Base-by-base conservation (phyloP, 306 rosid species). In the Bauhinia variegata region DNA sequence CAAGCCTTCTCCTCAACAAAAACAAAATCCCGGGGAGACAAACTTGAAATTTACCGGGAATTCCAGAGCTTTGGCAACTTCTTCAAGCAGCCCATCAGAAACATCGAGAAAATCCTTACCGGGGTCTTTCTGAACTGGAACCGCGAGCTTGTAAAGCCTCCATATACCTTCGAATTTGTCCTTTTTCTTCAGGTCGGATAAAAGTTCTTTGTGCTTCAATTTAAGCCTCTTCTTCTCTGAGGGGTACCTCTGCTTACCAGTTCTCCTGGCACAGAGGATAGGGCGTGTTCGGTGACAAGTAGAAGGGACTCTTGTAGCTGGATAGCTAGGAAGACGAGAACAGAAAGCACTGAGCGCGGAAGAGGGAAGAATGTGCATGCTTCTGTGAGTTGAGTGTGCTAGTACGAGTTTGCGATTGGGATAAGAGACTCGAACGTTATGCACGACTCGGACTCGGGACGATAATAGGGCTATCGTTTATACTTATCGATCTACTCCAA, bases 191-290 rank as follows among this genome's bases (percentile, higher is more conserved):
- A 86, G 69, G 31, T 62, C 71, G 0, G 70, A 60, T 3, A 82
- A 39, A 53, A 73, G 69, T 14, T 90, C 76, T 81, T 77, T 86
- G 15, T 77, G 84, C 83, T 86, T 90, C 52, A 77, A 46, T 46
- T 70, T 88, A 5, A 93, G 83, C 63, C 78, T 84, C 89, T 84
- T 93, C 83, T 88, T 89, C 88, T 93, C 97, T 5, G 98, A 93
- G 0, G 98, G 98, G 77, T 93, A 93, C 71, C 89, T 72, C 84
- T 69, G 87, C 80, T 78, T 88, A 42, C 98, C 98, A 50, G 84
- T 69, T 69, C 98, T 80, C 85, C 79, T 92, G 5, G 88, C 86
- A 47, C 87, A 81, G 11, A 56, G 36, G 54, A 88, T 23, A 8
- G 63, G 78, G 19, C 60, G 60, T 41, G 87, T 61, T 56, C 47